Base-by-base conservation (phyloP, 2,329 filamentous ascomycete species). In the Elsinoe arachidis region DNA sequence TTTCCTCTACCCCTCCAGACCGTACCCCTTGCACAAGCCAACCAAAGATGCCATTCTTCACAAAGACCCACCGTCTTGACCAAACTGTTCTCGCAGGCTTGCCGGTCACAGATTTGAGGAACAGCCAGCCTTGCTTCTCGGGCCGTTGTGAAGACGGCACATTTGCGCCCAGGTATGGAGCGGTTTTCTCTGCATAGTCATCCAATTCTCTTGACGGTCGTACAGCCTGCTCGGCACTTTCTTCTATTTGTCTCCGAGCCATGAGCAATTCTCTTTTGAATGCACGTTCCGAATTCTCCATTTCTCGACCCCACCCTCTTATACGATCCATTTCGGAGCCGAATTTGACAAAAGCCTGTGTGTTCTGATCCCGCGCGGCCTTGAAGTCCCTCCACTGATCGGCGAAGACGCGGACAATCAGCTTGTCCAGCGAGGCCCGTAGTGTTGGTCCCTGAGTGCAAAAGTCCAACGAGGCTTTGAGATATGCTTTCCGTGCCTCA, bases 101-200 rank as follows among this genome's bases (percentile, higher is more conserved):
- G 35, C 90, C 91, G 1, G 88, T 85, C 6, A 91, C 76, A 1
- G 85, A 88, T 54, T 90, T 81, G 63, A 96, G 71, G 69, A 91
- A 95, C 2, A 99, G 75, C 93, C 93, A 99, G 2, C 92, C 91
- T 70, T 97, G 93, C 71, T 96, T 97, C 71, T 96, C 91, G 46
- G 78, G 78, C 58, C 85, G 84, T 10, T 86, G 73, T 54, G 80
- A 72, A 3, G 70, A 68, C 19, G 73, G 68, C 2, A 72, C 61
- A 41, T 72, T 76, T 7, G 76, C 87, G 5, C 88, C 87, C 15
- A 96, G 78, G 67, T 90, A 96, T 6, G 91, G 88, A 2, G 96
- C 90, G 0, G 92, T 96, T 1, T 88, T 95, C 6, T 87, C 78
- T 61, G 88, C 88, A 69, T 99, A 99, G 68, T 95, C 88, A 60